phyloP scores from a whole-genome alignment of 2,329 filamentous ascomycete genomes.

The Colletotrichum horii region DNA sequence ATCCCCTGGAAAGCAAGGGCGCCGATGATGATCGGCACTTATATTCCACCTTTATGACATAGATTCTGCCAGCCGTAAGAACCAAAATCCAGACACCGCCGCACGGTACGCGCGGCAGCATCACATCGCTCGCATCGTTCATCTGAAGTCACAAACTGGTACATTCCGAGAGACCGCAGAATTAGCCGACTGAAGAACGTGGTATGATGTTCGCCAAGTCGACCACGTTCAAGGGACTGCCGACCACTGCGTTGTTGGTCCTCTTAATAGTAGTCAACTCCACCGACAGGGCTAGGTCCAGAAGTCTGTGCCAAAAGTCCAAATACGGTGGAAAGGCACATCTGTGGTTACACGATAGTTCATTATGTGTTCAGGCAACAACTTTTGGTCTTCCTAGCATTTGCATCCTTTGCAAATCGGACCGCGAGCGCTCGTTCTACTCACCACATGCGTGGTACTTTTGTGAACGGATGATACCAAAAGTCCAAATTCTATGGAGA shows the following conservation, averaged over 20 bases:
- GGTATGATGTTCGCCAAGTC: neutral
- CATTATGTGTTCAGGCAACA: neutral
- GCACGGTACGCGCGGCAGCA: neutral
- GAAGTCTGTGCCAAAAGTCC: neutral
- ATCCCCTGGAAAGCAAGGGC: neutral
- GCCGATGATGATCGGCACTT: neutral
- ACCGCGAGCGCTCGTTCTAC: neutral
- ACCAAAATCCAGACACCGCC: neutral
- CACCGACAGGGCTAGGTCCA: neutral
- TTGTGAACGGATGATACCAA: neutral
- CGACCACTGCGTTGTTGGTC: neutral
- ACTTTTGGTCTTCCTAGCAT: neutral
- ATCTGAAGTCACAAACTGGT: neutral
- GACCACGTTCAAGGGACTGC: neutral
- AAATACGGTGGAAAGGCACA: neutral
- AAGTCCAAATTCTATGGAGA: neutral
- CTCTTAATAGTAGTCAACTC: neutral
- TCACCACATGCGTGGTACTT: neutral
- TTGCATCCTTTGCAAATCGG: neutral
- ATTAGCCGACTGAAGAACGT: neutral
- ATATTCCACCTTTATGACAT: neutral
- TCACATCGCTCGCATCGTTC: neutral
- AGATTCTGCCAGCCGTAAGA: neutral
- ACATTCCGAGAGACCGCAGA: neutral
- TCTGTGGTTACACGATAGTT: neutral